phyloP scores from a whole-genome alignment of 73 alveolate species.

The Paramecium octaurelia region DNA sequence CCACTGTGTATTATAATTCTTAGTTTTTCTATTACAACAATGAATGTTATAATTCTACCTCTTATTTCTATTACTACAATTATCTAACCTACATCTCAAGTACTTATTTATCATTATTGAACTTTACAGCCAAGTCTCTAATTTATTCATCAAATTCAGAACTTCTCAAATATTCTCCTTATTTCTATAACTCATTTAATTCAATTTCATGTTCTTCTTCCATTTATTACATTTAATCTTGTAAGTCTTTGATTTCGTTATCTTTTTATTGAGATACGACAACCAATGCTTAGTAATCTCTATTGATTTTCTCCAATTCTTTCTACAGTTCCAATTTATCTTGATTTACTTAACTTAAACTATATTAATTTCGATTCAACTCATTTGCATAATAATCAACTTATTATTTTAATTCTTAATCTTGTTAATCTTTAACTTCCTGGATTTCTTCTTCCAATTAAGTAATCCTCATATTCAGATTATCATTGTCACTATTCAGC shows the following conservation, averaged over 20 bases:
- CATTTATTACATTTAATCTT: neutral
- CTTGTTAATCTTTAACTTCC: neutral
- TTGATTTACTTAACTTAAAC: neutral
- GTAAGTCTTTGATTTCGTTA: neutral
- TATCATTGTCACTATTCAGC: neutral
- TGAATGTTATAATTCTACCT: neutral
- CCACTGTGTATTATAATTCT: neutral
- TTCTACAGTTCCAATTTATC: neutral
- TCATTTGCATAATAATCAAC: neutral
- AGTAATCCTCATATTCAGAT: neutral
- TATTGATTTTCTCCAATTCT: neutral
- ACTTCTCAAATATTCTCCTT: neutral
- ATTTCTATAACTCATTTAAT: neutral
- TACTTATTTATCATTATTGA: constrained; percentile 1
- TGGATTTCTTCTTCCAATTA: neutral
- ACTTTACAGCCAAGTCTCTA: neutral
- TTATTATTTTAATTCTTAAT: neutral
- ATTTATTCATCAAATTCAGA: neutral
- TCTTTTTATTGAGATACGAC: neutral
- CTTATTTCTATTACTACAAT: neutral
- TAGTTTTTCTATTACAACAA: neutral
- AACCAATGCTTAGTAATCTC: neutral
- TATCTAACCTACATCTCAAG: neutral
- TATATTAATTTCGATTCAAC: neutral
- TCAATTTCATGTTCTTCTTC: neutral